phyloP scores from a whole-genome alignment of 2,329 filamentous ascomycete species.

The Mycosphaerella arachidis region DNA sequence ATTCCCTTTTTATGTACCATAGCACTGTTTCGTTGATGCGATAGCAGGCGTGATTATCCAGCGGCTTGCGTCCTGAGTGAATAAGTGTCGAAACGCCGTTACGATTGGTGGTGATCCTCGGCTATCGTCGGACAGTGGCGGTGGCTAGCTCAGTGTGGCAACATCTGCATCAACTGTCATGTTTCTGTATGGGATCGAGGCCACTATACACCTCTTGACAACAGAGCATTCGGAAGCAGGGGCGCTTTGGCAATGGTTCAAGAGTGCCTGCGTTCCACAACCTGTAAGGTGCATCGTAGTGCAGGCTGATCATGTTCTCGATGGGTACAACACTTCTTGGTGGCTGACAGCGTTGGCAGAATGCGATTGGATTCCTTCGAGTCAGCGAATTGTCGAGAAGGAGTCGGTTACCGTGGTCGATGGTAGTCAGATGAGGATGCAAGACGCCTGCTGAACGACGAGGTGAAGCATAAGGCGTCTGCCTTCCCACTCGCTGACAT shows the following conservation, averaged over 20 bases:
- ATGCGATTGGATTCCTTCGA: neutral
- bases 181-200: neutral
- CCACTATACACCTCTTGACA: neutral
- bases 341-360: neutral
- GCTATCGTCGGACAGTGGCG: neutral
- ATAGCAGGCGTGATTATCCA: neutral
- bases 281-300: neutral
- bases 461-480: neutral
- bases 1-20: neutral
- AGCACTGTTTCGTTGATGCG: neutral
- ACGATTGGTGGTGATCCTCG: neutral
- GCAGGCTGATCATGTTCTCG: neutral
- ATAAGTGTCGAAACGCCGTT: neutral
- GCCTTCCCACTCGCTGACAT: neutral
- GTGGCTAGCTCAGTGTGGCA: neutral
- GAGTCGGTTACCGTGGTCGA: neutral
- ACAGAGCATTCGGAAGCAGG: neutral
- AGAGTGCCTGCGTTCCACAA: neutral
- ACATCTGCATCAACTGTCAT: neutral
- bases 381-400: neutral
- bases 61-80: no score
- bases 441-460: neutral
- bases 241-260: neutral
- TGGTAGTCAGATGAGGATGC: neutral
- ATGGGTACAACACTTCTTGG: neutral